Base-by-base conservation (phyloP, 169 alveolate species). In the Theileria annulata region DNA sequence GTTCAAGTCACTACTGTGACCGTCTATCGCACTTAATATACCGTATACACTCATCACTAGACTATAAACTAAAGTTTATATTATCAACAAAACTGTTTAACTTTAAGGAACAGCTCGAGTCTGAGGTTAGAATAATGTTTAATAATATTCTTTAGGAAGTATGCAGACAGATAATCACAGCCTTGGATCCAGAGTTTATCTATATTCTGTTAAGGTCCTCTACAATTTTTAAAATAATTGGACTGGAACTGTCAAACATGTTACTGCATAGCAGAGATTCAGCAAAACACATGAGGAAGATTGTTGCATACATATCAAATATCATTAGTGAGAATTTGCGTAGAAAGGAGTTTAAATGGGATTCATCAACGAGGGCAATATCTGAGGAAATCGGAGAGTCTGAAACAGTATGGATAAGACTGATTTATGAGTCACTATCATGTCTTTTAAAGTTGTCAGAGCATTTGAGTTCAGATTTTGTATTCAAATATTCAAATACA, bases 131-230 rank as follows among this genome's bases (percentile, higher is more conserved):
- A 27, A 30, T 5, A 2, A 12, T 30, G 42, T 0, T 19, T 19
- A n/a, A 35, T 35, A 5, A 5, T 35, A 54, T n/a, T n/a, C 8
- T 33, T 19, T 58, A 79, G 87, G 64, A n/a, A 25, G n/a, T 25
- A 12, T 17, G 75, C 2, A 15, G 9, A 35, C 54, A 83, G 66
- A n/a, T 60, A 21, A 17, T 80, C 8, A 80, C 73, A 83, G 77
- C 88, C 4, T 31, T 80, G 3, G 88, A 80, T 25, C 88, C 88
- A 1, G 88, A 80, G 48, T 80, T 63, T 54, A 2, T 80, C 0
- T 76, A 76, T 0, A 19, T 80, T 42, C 35, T 80, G 79, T 51
- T 80, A 21, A n/a, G 88, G 19, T 80, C 85, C 5, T 80, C 88
- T 8, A 23, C 49, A 8, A 54, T 67, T n/a, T 58, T 80, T 59